Conservation (phyloP, 306 rosid species). For the Sesbania bispinosa region DNA sequence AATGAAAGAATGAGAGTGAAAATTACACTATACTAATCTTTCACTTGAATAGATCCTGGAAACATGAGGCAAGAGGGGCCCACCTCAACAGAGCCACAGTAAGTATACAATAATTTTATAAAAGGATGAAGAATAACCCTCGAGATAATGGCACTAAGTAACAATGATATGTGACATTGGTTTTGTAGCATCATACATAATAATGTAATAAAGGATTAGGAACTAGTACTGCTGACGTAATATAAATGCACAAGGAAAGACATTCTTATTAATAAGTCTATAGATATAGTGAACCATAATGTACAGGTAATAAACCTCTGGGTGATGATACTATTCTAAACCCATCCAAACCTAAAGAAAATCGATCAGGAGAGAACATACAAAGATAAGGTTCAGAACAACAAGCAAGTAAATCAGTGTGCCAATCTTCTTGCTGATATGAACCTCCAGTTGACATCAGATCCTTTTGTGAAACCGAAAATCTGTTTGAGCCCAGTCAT, state of each 20-base stretch:
- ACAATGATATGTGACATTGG: not conserved
- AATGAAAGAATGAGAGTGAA: not conserved
- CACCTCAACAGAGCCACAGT: not conserved
- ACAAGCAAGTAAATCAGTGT: conserved; percentile 89
- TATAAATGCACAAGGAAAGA: conserved; percentile 14
- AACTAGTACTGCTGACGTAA: not conserved
- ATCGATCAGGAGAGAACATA: conserved; percentile 54
- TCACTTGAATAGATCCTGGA: not conserved
- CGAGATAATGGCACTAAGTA: not conserved
- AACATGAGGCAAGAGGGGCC: not conserved
- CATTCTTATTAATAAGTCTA: not conserved
- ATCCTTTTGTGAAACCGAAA: conserved; percentile 63
- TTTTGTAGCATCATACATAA: not conserved
- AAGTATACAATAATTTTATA: not conserved
- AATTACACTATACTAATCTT: not conserved
- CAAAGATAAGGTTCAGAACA: conserved; percentile 91
- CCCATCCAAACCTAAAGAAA: not conserved
- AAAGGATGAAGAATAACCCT: not conserved
- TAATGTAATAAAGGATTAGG: not conserved
- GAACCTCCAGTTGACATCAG: conserved; percentile 60
- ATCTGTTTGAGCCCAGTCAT: conserved; percentile 41
- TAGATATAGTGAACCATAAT: too few species aligned
- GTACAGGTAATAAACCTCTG: not conserved
- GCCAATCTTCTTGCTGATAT: conserved; percentile 73
- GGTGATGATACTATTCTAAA: not conserved